These are phyloP conservation scores for Pholiota conissans DNA, from an alignment of 768 basidiomycete species.

Conservation along the genomic window DNA sequence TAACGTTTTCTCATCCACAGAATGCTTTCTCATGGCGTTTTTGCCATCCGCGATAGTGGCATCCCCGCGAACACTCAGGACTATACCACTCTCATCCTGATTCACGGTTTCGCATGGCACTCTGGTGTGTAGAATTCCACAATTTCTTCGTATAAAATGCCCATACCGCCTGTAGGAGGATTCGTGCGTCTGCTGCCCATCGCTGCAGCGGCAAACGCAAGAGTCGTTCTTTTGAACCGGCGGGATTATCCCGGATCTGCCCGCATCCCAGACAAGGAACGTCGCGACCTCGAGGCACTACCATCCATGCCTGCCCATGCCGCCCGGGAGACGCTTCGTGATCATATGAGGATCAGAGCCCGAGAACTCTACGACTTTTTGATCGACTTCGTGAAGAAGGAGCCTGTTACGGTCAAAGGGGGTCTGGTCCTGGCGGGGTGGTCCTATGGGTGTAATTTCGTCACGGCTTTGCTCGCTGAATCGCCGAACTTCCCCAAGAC, in stretches of 20 bases:
- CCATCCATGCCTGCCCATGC: conserved; percentile 5
- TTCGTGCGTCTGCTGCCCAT: conserved; percentile 2
- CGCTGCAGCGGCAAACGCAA: conserved; percentile 6
- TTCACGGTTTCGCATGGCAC: conserved; percentile 7
- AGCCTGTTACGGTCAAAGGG: background rate
- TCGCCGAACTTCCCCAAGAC: background rate
- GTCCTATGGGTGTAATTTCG: conserved; percentile 6
- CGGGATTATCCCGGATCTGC: conserved; percentile 10
- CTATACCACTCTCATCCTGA: conserved; percentile 6
- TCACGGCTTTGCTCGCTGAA: conserved; percentile 6
- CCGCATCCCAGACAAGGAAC: conserved; percentile 6
- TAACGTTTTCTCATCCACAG: background rate
- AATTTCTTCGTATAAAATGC: background rate
- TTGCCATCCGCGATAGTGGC: conserved; percentile 6
- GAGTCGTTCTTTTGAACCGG: conserved; percentile 7
- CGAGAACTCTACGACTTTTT: conserved; percentile 5
- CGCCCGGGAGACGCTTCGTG: conserved; percentile 2
- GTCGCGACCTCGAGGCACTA: conserved; percentile 4
- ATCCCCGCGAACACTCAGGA: background rate
- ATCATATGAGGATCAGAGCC: conserved; percentile 5
- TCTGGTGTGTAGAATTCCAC: background rate
- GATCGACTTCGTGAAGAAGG: conserved; percentile 7
- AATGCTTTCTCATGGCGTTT: background rate
- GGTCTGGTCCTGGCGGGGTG: conserved; percentile 7
- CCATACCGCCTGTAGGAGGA: background rate